Evolutionary conservation across 768 basidiomycete genomes (phyloP).

Genomic region (Suillus discolor): DNA sequence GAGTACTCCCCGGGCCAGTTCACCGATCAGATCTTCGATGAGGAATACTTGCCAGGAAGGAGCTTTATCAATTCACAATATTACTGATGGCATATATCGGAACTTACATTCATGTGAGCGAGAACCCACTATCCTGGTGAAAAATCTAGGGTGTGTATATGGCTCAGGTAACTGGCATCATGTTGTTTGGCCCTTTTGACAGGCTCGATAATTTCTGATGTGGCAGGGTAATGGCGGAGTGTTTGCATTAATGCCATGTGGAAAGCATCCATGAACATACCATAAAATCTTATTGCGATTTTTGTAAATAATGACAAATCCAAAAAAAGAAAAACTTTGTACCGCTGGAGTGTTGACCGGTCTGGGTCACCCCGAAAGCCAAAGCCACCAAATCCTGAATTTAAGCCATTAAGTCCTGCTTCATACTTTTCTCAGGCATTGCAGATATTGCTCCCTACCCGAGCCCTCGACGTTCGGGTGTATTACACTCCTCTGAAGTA

Average conservation of each 20-base stretch:
- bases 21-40: conserved; percentile 3
- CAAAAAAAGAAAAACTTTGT: too few relatives aligned
- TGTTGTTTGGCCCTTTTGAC: background rate
- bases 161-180: background rate
- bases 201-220: background rate
- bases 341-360: too few relatives aligned
- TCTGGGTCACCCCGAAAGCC: conserved; percentile 35
- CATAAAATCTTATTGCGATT: background rate
- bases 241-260: background rate
- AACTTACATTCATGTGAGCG: background rate
- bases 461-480: conserved; percentile 69
- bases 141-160: background rate
- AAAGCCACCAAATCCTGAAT: conserved; percentile 58
- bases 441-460: conserved; percentile 66
- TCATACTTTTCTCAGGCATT: conserved; percentile 79
- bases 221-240: background rate
- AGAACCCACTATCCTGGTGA: background rate
- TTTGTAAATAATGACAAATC: too few relatives aligned
- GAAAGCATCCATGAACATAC: background rate
- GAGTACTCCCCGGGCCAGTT: background rate
- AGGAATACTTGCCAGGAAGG: background rate
- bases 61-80: background rate
- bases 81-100: background rate
- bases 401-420: conserved; percentile 75
- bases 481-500: conserved; percentile 78